Evolutionary conservation across 2,329 filamentous ascomycete genomes (phyloP).

Genomic region (Aspergillus ustus): DNA sequence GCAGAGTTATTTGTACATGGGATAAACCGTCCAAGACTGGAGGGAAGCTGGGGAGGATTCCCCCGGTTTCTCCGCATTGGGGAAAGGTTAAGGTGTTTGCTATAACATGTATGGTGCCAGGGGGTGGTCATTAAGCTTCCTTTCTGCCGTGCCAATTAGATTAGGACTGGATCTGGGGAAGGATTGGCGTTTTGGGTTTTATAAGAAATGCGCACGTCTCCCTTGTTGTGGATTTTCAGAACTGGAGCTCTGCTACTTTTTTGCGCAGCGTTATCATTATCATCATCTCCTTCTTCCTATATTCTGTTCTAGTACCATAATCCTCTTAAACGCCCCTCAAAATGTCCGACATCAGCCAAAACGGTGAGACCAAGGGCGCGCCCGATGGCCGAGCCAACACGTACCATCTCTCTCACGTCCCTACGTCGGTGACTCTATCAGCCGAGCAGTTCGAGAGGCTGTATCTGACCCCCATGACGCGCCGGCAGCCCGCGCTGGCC

Average conservation of each 20-base stretch:
- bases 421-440: conserved; percentile 33
- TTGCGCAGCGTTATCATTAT: neutral
- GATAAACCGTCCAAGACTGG: neutral
- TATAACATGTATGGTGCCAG: neutral
- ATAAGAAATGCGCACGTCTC: neutral
- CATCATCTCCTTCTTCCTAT: neutral
- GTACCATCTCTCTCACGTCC: conserved; percentile 8
- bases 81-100: neutral
- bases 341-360: conserved; percentile 10
- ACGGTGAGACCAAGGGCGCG: conserved; percentile 4
- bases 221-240: neutral
- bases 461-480: conserved; percentile 40
- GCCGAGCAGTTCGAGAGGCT: conserved; percentile 43
- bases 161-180: neutral
- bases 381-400: neutral
- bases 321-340: neutral
- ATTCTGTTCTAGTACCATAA: neutral
- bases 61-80: neutral
- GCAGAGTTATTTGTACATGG: neutral
- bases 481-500: conserved; percentile 34
- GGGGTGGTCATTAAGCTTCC: neutral
- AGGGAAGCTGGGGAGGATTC: neutral
- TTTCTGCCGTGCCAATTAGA: neutral
- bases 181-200: neutral
- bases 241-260: neutral